phyloP scores from a whole-genome alignment of 371 early-diverging fungal genomes.

The Mortierella sp. region DNA sequence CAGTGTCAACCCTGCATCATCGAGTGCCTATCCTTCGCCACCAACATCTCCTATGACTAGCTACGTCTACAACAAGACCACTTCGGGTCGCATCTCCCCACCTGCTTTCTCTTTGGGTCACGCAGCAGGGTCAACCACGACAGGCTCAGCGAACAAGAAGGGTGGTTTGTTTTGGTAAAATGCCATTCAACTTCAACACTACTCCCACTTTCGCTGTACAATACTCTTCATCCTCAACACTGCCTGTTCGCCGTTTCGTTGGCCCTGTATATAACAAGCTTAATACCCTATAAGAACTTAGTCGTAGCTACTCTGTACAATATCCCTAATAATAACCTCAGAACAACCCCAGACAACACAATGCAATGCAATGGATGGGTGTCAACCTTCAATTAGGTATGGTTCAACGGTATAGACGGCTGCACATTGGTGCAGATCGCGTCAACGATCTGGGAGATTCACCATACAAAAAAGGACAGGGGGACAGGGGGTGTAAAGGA shows the following conservation, averaged over 20 bases:
- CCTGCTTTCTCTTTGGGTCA: conserved; percentile 41
- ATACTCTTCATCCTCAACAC: not conserved
- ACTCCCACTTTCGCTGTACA: conserved; percentile 17
- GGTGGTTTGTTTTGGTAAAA: conserved; percentile 36
- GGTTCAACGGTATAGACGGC: no score
- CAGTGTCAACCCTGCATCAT: conserved; percentile 11
- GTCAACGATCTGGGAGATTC: no score
- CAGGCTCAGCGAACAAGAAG: conserved; percentile 24
- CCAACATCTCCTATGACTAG: conserved; percentile 47
- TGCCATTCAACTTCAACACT: no score
- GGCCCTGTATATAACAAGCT: conserved; percentile 35
- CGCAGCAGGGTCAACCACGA: conserved; percentile 19
- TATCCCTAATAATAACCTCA: no score
- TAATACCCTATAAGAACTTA: no score
- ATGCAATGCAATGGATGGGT: no score
- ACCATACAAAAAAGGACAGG: no score
- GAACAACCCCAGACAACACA: no score
- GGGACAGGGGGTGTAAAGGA: no score
- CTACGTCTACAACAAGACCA: conserved; percentile 44
- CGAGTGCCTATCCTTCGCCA: conserved; percentile 35
- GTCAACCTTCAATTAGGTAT: no score
- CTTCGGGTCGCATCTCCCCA: conserved; percentile 40
- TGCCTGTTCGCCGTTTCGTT: conserved; percentile 3
- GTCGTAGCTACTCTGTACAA: no score
- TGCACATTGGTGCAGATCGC: no score